Conservation (phyloP, 2,329 filamentous ascomycete species). For the Ambrosiella beaveri region DNA sequence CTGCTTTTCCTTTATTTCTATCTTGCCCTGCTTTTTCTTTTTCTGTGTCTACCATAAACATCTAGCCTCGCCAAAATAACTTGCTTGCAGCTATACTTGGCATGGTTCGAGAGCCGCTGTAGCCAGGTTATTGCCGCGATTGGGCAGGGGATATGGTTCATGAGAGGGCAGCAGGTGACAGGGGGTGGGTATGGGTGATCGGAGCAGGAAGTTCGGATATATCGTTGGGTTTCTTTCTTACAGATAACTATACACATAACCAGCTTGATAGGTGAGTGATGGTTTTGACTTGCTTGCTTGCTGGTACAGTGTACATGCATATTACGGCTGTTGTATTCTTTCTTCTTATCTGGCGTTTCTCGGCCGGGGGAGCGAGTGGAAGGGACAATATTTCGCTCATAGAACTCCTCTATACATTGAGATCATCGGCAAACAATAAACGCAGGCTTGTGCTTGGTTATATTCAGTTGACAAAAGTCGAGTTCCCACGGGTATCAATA, state of each 20-base stretch:
- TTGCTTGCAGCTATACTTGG: too few relatives aligned
- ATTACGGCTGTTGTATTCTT: too few relatives aligned
- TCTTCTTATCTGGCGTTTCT: neutral
- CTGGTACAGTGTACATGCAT: too few relatives aligned
- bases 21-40: too few relatives aligned
- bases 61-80: neutral
- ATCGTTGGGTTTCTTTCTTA: neutral
- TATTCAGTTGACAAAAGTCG: too few relatives aligned
- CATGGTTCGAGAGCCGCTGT: constrained; percentile 4
- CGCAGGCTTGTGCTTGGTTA: too few relatives aligned
- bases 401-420: neutral
- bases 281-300: neutral
- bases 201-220: neutral
- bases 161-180: neutral
- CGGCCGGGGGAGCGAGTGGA: neutral
- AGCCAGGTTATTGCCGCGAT: constrained; percentile 2
- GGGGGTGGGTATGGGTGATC: neutral
- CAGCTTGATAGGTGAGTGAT: too few relatives aligned
- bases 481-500: too few relatives aligned
- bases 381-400: neutral
- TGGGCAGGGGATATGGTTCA: neutral
- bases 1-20: too few relatives aligned
- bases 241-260: too few relatives aligned
- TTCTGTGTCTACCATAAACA: neutral
- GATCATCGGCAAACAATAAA: too few relatives aligned